phyloP scores from a whole-genome alignment of 78 protist species.

The Isochrysis galbana region DNA sequence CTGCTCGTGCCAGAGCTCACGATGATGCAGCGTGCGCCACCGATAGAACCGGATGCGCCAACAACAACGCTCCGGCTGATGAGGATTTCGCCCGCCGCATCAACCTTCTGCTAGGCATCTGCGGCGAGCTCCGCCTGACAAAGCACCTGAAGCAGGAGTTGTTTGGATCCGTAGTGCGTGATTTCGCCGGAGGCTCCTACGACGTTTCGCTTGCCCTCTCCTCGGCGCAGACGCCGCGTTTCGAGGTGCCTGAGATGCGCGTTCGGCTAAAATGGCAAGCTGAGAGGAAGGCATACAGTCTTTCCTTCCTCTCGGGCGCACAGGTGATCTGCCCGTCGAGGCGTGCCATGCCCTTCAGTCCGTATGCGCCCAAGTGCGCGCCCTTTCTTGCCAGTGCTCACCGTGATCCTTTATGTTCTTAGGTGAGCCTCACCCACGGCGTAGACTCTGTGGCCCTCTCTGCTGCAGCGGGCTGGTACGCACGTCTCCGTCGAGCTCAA shows the following conservation, averaged over 20 bases:
- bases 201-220: not conserved
- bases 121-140: not conserved
- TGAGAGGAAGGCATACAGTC: not conserved
- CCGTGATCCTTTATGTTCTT: no score
- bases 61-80: not conserved
- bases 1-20: no score
- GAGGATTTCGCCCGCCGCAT: not conserved
- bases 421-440: not conserved
- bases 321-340: no score
- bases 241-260: not conserved
- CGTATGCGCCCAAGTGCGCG: no score
- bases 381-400: no score
- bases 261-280: not conserved
- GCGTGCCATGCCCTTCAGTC: no score
- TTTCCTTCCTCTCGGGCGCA: not conserved
- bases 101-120: not conserved
- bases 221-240: not conserved
- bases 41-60: no score
- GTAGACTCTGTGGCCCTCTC: not conserved
- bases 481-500: not conserved
- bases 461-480: not conserved
- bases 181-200: not conserved
- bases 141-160: not conserved
- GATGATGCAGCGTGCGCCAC: no score
- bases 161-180: not conserved